Evolutionary conservation across 768 basidiomycete genomes (phyloP).

Genomic region (Boletus sp.): DNA sequence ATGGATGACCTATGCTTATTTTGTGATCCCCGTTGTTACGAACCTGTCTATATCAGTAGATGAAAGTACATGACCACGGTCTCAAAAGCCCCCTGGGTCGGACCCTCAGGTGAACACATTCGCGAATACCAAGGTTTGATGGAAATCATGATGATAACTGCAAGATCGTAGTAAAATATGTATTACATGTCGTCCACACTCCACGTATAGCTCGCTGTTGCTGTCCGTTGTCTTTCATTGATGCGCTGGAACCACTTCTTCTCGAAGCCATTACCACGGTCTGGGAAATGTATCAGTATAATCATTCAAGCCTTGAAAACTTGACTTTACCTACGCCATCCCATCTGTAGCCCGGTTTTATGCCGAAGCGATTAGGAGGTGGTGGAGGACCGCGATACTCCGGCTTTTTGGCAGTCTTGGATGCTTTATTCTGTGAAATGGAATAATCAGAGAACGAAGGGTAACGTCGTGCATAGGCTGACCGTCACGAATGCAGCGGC

Average conservation of each 20-base stretch:
- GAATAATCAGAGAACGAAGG: constrained; percentile 1
- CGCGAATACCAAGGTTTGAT: background rate
- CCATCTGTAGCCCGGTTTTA: constrained; percentile 95
- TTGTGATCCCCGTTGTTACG: constrained; percentile 2
- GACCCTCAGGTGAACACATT: background rate
- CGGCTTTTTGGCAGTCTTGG: constrained; percentile 76
- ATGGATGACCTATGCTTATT: constrained; percentile 3
- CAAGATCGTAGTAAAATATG: background rate
- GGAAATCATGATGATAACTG: background rate
- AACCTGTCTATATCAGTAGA: background rate
- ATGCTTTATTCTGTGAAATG: constrained; percentile 58
- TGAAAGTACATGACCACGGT: background rate
- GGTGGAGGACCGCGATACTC: constrained; percentile 85
- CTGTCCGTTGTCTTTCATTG: constrained; percentile 70
- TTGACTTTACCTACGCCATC: constrained; percentile 84
- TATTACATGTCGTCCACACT: constrained; percentile 89
- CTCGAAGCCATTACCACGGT: constrained; percentile 92
- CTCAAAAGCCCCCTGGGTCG: background rate
- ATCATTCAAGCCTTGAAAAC: background rate
- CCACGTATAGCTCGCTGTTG: constrained; percentile 77
- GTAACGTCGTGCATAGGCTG: constrained; percentile 22
- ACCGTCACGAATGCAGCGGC: constrained; percentile 92
- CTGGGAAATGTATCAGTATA: constrained; percentile 38
- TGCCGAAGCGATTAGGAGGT: constrained; percentile 93
- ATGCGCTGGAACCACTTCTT: constrained; percentile 83